These are phyloP conservation scores for Rugosomyces carneus DNA, from an alignment of 1,284 basidiomycete genomes.

Conservation along the genomic window DNA sequence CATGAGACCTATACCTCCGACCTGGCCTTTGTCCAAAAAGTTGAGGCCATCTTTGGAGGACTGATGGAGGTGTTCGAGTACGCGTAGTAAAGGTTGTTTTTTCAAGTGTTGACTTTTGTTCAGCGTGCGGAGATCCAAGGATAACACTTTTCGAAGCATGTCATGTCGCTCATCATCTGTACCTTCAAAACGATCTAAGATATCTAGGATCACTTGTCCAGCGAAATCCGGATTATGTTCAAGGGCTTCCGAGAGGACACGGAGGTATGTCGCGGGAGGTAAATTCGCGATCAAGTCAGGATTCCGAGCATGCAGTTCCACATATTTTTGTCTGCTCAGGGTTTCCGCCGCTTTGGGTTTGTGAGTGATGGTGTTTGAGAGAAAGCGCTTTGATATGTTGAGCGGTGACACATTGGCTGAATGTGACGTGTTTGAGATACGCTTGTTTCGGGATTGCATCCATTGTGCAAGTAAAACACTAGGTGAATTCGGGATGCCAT, in stretches of 20 bases:
- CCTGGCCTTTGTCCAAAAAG: not conserved
- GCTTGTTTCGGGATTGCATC: slow-evolving; percentile 7
- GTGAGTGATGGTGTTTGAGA: slow-evolving; percentile 5
- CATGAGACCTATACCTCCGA: slow-evolving; percentile 14
- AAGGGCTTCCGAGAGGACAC: slow-evolving; percentile 8
- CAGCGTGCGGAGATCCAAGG: slow-evolving; percentile 2
- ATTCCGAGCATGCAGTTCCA: slow-evolving; percentile 5
- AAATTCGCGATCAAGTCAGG: slow-evolving; percentile 7
- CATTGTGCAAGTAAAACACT: slow-evolving; percentile 2
- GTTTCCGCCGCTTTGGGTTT: not conserved
- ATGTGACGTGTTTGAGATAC: slow-evolving; percentile 9
- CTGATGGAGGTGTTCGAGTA: slow-evolving; percentile 12
- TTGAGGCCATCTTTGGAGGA: slow-evolving; percentile 1
- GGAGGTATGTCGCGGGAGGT: slow-evolving; percentile 9
- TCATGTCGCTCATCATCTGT: not conserved
- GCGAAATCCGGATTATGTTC: slow-evolving; percentile 1
- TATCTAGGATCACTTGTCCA: slow-evolving; percentile 14
- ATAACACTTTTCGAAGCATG: slow-evolving; percentile 11
- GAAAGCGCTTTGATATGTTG: slow-evolving; percentile 9
- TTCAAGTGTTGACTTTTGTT: too few species aligned
- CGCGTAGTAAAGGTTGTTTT: slow-evolving; percentile 7
- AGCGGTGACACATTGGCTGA: slow-evolving; percentile 4
- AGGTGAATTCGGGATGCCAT: slow-evolving; percentile 3
- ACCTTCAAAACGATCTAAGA: slow-evolving; percentile 12
- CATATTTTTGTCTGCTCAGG: slow-evolving; percentile 4